Percentiles rank a stretch among this genome's conserved stretches.
These are phyloP conservation scores for Fusarium sp. DNA, from an alignment of 2,329 filamentous ascomycete genomes.

Conservation along the genomic window DNA sequence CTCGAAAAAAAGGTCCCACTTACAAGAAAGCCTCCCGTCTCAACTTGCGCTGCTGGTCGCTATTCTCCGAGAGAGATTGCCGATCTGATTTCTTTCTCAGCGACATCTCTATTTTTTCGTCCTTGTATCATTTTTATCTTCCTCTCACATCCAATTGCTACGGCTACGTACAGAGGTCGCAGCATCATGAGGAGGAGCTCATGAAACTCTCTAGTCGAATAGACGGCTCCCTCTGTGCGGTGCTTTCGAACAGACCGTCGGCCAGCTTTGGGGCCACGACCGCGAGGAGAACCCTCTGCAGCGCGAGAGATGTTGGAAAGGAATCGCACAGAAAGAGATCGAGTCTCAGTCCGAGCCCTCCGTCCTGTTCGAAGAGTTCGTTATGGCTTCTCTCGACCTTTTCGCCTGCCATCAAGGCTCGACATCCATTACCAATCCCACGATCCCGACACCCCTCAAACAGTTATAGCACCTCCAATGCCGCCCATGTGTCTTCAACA, in stretches of 20 bases:
- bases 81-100: conserved; percentile 41
- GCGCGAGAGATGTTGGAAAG: conserved; percentile 35
- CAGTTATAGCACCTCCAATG: conserved; percentile 49
- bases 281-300: conserved; percentile 49
- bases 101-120: background rate
- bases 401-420: conserved; percentile 47
- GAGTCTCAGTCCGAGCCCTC: conserved; percentile 14
- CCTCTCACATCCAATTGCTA: conserved; percentile 13
- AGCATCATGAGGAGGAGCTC: conserved; percentile 68
- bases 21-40: conserved; percentile 32
- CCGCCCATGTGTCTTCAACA: conserved; percentile 28
- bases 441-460: conserved; percentile 43
- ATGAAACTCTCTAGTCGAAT: conserved; percentile 74
- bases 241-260: conserved; percentile 64
- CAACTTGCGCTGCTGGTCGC: conserved; percentile 44
- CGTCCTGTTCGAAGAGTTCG: conserved; percentile 54
- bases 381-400: conserved; percentile 62
- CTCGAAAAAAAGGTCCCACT: conserved; percentile 43
- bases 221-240: conserved; percentile 72
- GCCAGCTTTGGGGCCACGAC: conserved; percentile 47
- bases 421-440: conserved; percentile 30
- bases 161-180: conserved; percentile 38
- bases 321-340: conserved; percentile 29
- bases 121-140: background rate
- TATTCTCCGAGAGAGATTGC: conserved; percentile 40